Evolutionary conservation across 2,329 filamentous ascomycete species (phyloP), one percentile per base, ranked within the genome.

Genomic region (Chrysoporthe cubensis): DNA sequence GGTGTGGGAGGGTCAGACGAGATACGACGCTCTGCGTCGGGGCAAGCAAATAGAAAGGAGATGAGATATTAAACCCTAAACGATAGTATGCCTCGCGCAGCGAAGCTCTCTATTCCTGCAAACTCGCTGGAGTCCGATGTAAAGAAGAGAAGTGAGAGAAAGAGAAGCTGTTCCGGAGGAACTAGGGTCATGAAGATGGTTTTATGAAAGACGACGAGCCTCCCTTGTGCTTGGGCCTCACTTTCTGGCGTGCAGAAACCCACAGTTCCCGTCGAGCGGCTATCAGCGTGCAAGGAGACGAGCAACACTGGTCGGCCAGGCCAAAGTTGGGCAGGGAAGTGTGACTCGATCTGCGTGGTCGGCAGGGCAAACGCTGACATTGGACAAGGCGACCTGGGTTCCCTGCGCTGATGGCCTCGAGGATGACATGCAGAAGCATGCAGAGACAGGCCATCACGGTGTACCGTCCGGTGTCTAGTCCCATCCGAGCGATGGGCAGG

Each of bases 51-150:
- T 64, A 48, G 26, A 61, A 72, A 67, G 71, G 70, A 74, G 71
- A 73, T 69, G 71, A 70, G 72, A 74, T 72, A 74, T 71, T 71
- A 73, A 72, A 70, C 65, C 70, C 71, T 72, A 70, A 81, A 79
- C 74, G 80, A 82, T 76, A 75, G 79, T 75, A 80, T 75, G 78
- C 80, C 74, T 81, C 80, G 81, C 72, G 81, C 81, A 79, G 82
- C 81, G 80, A 70, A 80, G 78, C 76, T 71, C 62, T 73, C 73
- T 73, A 75, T 73, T 73, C 62, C 72, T 72, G 72, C 68, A 74
- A 73, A 71, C 73, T 72, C 75, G 74, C 74, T 72, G 72, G 74
- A 76, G 67, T 62, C 13, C 9, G 68, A 71, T 71, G 71, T 71
- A 71, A 63, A 78, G 77, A 72, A 76, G 71, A 72, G 71, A 75